Base-by-base conservation (phyloP, 2,329 filamentous ascomycete genomes). In the Aureobasidium sp. region DNA sequence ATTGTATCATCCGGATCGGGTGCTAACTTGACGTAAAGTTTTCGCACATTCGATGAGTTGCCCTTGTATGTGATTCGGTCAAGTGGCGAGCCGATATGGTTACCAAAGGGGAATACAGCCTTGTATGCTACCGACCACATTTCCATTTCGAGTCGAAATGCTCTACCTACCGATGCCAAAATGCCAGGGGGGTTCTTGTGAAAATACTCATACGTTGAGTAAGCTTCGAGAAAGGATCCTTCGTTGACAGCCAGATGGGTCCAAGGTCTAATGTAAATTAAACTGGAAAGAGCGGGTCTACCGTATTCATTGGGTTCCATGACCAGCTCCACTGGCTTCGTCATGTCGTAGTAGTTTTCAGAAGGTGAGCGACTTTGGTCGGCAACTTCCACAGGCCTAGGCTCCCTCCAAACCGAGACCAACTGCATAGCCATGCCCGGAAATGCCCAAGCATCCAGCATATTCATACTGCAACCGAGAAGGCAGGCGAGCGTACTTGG, bases 161-260 rank as follows among this genome's bases (percentile, higher is more conserved):
- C 73, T 13, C 80, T 77, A 27, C 78, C 77, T 1, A 89, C 74
- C 61, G 89, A 78, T 15, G 85, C 85, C 39, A 61, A 25, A 13
- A 61, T 61, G 3, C 59, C 59, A 0, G 85, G 86, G 7, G 87
- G 81, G 1, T 79, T 77, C 48, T 84, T 84, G 39, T 86, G 77
- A 68, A 87, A 89, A 73, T 86, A 90, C 67, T 90, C 86, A 70
- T 90, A 88, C 4, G 83, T 85, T 50, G 81, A 81, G 73, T 90
- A 92, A 6, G 84, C 86, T 62, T 81, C 80, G n/a, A 88, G 80
- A 5, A 85, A 90, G 0, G 87, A 90, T 9, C 88, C 87, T 74
- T 93, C 89, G 70, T 92, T 92, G 65, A 91, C 82, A 2, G 82
- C 76, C 0, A 91, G 68, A 21, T 82, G 79, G 0, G 78, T 79